These are phyloP conservation scores for Cryptococcus neoformans DNA, from an alignment of 1,284 basidiomycete species.

Conservation along the genomic window DNA sequence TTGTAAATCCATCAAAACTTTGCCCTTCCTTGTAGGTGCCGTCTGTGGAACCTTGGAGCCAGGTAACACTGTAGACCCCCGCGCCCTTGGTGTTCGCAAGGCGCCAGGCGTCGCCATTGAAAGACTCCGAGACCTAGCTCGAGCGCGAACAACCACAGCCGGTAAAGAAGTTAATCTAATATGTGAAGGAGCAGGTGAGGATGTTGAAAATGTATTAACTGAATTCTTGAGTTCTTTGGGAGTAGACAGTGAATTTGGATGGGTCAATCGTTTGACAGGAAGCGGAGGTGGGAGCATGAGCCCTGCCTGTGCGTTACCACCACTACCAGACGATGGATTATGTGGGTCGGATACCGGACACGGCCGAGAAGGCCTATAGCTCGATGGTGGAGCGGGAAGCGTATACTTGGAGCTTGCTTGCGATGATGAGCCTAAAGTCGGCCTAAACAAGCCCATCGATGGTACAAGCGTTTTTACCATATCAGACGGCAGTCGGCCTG, in stretches of 20 bases:
- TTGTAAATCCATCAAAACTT: constrained; percentile 13
- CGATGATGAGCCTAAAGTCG: constrained; percentile 12
- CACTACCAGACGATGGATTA: too few relatives aligned
- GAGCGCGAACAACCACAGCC: constrained; percentile 1
- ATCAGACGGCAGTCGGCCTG: constrained; percentile 17
- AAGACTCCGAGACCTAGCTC: constrained; percentile 3
- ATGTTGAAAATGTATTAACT: background rate
- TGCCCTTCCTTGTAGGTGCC: constrained; percentile 13
- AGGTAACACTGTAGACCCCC: background rate
- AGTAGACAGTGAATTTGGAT: background rate
- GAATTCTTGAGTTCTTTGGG: background rate
- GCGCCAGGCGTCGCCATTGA: background rate
- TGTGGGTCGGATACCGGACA: background rate
- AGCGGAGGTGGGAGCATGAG: constrained; percentile 33
- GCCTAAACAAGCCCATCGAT: constrained; percentile 1
- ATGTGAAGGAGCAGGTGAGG: background rate
- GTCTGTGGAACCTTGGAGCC: background rate
- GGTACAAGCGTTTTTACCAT: constrained; percentile 19
- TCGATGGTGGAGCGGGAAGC: constrained; percentile 15
- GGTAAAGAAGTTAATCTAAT: constrained; percentile 6
- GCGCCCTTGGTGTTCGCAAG: background rate
- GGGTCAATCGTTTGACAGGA: constrained; percentile 3
- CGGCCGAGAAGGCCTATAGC: constrained; percentile 6
- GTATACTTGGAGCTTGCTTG: constrained; percentile 3
- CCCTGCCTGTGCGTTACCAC: too few relatives aligned